These are phyloP conservation scores for Picocystis salinarum DNA, from an alignment of 139 green algal species.

Conservation along the genomic window DNA sequence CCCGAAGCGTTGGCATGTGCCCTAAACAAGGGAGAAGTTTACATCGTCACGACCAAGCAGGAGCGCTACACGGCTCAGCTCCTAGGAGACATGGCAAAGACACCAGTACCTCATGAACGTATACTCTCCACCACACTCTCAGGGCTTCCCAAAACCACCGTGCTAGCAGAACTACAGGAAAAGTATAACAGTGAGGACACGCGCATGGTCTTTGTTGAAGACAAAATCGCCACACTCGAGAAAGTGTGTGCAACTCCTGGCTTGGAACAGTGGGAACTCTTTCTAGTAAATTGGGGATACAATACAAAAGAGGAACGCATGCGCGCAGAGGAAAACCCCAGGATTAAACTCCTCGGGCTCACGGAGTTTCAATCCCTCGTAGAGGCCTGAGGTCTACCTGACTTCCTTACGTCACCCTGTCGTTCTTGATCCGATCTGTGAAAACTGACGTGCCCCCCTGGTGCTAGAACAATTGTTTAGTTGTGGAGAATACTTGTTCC, in stretches of 20 bases:
- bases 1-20: slow-evolving; percentile 35
- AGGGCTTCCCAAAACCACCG: slow-evolving; percentile 53
- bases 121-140: slow-evolving; percentile 57
- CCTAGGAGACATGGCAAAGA: slow-evolving; percentile 57
- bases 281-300: slow-evolving; percentile 86
- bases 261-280: slow-evolving; percentile 43
- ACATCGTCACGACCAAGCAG: slow-evolving; percentile 99
- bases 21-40: slow-evolving; percentile 42
- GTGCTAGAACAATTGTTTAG: too few relatives aligned
- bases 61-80: slow-evolving; percentile 31
- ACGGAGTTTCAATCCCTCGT: too few relatives aligned
- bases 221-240: slow-evolving; percentile 71
- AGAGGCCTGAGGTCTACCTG: too few relatives aligned
- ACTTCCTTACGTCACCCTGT: too few relatives aligned
- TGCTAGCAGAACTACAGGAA: slow-evolving; percentile 38
- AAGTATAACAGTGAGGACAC: too few relatives aligned
- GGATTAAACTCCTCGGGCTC: too few relatives aligned
- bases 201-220: slow-evolving; percentile 73
- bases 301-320: slow-evolving; percentile 59
- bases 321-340: too few relatives aligned
- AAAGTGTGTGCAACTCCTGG: slow-evolving; percentile 32
- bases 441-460: too few relatives aligned
- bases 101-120: slow-evolving; percentile 51
- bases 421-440: too few relatives aligned
- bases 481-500: too few relatives aligned